A percentile compares a stretch with the other conserved stretches of the same genome.
Evolutionary conservation across 306 rosid species (phyloP).

Genomic region (apple (Malus domestica)): ASM211411v1 NC_041791.1:32947001-32947500

Average conservation of each 20-base stretch:
- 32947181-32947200: too few relatives aligned
- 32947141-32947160: too few relatives aligned
- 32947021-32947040: not conserved
- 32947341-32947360: slow-evolving; percentile 1
- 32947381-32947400: slow-evolving; percentile 51
- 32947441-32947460: slow-evolving; percentile 81
- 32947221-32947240: too few relatives aligned
- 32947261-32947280: too few relatives aligned
- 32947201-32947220: not conserved
- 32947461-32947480: slow-evolving; percentile 68
- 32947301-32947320: not conserved
- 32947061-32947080: not conserved
- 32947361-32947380: slow-evolving; percentile 10
- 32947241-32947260: too few relatives aligned
- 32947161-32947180: too few relatives aligned
- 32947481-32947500: slow-evolving; percentile 77
- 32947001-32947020: not conserved
- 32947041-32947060: not conserved
- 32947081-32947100: not conserved
- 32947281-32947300: not conserved
- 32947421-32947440: slow-evolving; percentile 91
- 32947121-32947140: too few relatives aligned
- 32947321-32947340: not conserved
- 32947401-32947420: slow-evolving; percentile 81
- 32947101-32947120: too few relatives aligned